Percentiles rank a stretch among this genome's conserved stretches.
These are phyloP conservation scores for Dalbergia cochinchinensis DNA, from an alignment of 306 rosid genomes.

Conservation along the genomic window DNA sequence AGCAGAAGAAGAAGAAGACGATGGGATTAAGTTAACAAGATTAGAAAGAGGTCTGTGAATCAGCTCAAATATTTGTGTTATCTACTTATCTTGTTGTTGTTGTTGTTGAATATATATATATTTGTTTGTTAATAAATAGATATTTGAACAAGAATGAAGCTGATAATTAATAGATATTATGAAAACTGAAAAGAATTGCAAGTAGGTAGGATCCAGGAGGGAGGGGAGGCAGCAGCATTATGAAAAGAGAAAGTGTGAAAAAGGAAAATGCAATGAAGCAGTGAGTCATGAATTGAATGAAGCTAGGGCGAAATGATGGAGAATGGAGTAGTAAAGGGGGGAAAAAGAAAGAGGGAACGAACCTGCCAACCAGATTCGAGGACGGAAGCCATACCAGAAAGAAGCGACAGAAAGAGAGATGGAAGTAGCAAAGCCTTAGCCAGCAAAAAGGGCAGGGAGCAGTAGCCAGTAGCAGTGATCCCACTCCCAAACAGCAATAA, in stretches of 20 bases:
- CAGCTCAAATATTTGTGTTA: neutral
- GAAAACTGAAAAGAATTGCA: too few species aligned
- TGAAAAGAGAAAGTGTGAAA: neutral
- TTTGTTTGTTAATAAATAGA: neutral
- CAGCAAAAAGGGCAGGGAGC: too few species aligned
- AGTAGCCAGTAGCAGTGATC: neutral
- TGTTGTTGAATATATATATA: too few species aligned
- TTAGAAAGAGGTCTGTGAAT: neutral
- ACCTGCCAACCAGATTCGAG: constrained; percentile 83
- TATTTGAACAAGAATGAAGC: neutral
- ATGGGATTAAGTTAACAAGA: neutral
- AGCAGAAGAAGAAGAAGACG: neutral
- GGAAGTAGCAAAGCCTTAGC: neutral
- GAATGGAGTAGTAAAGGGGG: neutral
- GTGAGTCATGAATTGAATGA: constrained; percentile 17
- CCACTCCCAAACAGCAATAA: too few species aligned
- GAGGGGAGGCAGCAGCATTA: too few species aligned
- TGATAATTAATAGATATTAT: too few species aligned
- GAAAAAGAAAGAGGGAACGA: neutral
- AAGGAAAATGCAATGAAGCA: neutral
- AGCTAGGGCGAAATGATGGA: constrained; percentile 20
- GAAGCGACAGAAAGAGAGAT: neutral
- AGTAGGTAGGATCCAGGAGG: neutral
- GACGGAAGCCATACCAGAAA: constrained; percentile 60
- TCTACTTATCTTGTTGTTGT: too few species aligned